Evolutionary conservation across 2,329 filamentous ascomycete genomes (phyloP).

Genomic region (Alternaria angustiovoidea): DNA sequence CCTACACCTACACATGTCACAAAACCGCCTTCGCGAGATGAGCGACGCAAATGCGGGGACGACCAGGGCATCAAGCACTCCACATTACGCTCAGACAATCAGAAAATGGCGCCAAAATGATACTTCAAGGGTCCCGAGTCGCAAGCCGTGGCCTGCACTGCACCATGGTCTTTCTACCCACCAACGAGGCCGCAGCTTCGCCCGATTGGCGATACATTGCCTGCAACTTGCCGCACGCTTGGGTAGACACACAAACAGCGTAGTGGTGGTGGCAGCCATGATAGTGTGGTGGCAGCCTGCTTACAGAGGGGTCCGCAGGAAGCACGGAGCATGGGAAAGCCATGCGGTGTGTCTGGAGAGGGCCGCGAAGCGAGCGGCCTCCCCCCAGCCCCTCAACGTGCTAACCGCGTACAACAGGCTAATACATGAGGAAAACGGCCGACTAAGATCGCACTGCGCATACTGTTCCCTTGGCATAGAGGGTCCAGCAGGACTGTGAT

Average conservation of each 20-base stretch:
- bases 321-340: conserved; percentile 32
- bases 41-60: conserved; percentile 46
- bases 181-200: conserved; percentile 18
- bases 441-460: conserved; percentile 22
- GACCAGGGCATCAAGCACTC: conserved; percentile 40
- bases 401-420: conserved; percentile 40
- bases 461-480: conserved; percentile 26
- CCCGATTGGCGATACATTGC: conserved; percentile 35
- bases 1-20: conserved; percentile 17
- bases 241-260: conserved; percentile 13
- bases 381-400: conserved; percentile 21
- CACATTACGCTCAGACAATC: conserved; percentile 42
- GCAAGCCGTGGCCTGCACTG: conserved; percentile 20
- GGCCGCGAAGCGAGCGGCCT: conserved; percentile 26
- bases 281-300: conserved; percentile 26
- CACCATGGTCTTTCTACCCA: conserved; percentile 34
- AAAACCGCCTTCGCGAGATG: conserved; percentile 40
- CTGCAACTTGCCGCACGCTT: conserved; percentile 31
- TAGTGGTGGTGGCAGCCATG: conserved; percentile 30
- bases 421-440: conserved; percentile 30
- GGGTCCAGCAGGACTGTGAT: conserved; percentile 28
- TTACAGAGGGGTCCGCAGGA: conserved; percentile 40
- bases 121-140: conserved; percentile 35
- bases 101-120: conserved; percentile 32
- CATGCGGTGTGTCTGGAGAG: conserved; percentile 23